These are phyloP conservation scores for Austroboletus eburneus DNA, from an alignment of 768 basidiomycete genomes.

Conservation along the genomic window DNA sequence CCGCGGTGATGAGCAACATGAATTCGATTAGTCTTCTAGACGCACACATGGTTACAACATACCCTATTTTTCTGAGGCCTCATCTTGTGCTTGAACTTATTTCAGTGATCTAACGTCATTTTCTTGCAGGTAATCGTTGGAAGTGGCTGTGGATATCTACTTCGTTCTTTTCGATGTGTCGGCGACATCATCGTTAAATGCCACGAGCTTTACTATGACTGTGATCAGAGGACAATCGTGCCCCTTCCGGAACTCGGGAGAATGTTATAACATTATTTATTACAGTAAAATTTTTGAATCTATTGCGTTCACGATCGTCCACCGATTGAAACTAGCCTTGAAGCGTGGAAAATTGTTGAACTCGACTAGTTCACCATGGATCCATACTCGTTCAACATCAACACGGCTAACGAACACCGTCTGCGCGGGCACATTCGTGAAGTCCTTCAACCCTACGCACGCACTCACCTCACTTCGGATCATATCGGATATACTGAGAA, in stretches of 20 bases:
- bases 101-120: conserved; percentile 8
- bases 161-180: neutral
- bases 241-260: neutral
- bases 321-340: too few relatives aligned
- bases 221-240: neutral
- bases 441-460: conserved; percentile 51
- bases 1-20: conserved; percentile 51
- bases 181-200: conserved; percentile 1
- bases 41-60: conserved; percentile 63
- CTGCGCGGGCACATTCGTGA: conserved; percentile 46
- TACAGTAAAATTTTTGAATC: too few relatives aligned
- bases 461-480: conserved; percentile 50
- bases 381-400: conserved; percentile 13
- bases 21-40: conserved; percentile 97
- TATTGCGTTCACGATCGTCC: neutral
- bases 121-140: conserved; percentile 6
- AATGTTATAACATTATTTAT: neutral
- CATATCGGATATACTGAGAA: conserved; percentile 51
- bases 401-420: conserved; percentile 19
- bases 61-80: conserved; percentile 21
- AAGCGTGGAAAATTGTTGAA: conserved; percentile 5
- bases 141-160: neutral
- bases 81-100: neutral
- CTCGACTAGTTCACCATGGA: too few relatives aligned
- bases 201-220: neutral